Evolutionary conservation across 441 rosid species (phyloP), one percentile per base, ranked within the genome.

Genomic region (Jatropha podagrica): DNA sequence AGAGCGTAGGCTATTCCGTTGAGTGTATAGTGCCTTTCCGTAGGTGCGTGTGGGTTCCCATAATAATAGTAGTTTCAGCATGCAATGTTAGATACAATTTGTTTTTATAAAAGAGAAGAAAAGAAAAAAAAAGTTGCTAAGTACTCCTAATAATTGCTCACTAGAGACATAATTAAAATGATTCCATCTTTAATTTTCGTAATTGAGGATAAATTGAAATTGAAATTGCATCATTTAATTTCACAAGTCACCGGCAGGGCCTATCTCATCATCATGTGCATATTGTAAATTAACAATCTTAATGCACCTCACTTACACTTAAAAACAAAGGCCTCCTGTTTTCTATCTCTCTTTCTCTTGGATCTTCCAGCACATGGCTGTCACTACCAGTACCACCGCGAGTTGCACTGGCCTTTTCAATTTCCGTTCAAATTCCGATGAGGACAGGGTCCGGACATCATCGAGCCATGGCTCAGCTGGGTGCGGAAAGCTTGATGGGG

Each of bases 401-500:
- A 77, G 52, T 61, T 80, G 85, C 84, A 73, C 83, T 1, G 64
- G 85, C 63, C 75, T 86, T 71, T 86, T 89, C 80, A 83, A 66
- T 67, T 55, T 76, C 60, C 80, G 88, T 17, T 78, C 93, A 3
- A 80, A 26, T 26, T 74, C 83, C 7, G 86, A 49, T 15, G 79
- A 77, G 15, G 69, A 77, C 3, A 81, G 80, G 83, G 78, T 80
- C 59, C 85, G 87, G 23, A 17, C 69, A 73, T 27, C 85, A 18
- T 60, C 85, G 27, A 67, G 72, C 71, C 85, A 81, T 4, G 80
- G 85, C 55, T 78, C 84, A 48, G 52, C 86, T 10, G 85, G 81
- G 4, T 85, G 88, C 40, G 85, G 89, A 4, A 83, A 88, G 86
- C 81, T 87, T n/a, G 91, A 89, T 60, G 89, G 91, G 46, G 85